Percentiles rank a stretch among this genome's conserved stretches.
Conservation (phyloP, 306 rosid genomes). For the Abrus pulchellus region DNA sequence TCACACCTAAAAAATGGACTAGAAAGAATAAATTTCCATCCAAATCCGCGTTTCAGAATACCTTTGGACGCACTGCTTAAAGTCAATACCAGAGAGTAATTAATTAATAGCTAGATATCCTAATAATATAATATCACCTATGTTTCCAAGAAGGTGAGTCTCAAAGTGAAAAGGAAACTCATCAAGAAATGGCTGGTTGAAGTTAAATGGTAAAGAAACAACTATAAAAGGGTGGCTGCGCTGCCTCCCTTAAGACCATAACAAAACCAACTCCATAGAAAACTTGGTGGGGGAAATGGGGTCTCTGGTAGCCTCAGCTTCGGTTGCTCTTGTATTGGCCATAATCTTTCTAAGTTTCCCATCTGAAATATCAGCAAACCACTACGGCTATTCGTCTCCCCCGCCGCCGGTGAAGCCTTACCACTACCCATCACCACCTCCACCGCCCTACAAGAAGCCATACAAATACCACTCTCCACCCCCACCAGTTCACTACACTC, state of each 20-base stretch:
- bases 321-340: conserved; percentile 54
- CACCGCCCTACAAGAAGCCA: conserved; percentile 13
- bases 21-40: background rate
- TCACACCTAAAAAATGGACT: too few relatives aligned
- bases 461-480: conserved; percentile 28
- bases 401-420: conserved; percentile 45
- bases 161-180: background rate
- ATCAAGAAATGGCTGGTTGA: background rate
- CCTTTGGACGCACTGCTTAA: conserved; percentile 14
- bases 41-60: conserved; percentile 10
- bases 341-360: conserved; percentile 36
- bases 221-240: conserved; percentile 47
- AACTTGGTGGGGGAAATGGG: conserved; percentile 52
- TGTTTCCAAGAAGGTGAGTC: conserved; percentile 40
- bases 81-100: conserved; percentile 17
- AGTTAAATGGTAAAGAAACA: conserved; percentile 11
- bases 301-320: conserved; percentile 48
- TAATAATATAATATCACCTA: background rate
- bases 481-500: conserved; percentile 33
- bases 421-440: conserved; percentile 28
- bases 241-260: background rate
- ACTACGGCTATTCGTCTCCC: conserved; percentile 55
- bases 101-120: background rate
- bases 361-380: conserved; percentile 49
- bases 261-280: conserved; percentile 11